Evolutionary conservation across 331 rosid species (phyloP).

Genomic region (Saraca asoca): DNA sequence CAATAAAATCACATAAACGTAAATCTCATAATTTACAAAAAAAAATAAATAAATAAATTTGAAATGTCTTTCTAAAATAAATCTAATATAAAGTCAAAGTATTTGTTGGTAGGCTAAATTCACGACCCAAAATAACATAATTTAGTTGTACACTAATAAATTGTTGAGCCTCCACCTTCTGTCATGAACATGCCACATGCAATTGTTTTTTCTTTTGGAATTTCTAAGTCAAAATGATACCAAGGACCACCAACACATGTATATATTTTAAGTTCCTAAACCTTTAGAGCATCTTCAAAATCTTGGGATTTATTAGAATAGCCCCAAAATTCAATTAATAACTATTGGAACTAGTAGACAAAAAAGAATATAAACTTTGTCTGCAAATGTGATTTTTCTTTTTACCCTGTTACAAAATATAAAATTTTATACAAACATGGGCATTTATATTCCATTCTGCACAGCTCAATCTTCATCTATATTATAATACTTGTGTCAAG

Average conservation of each 20-base stretch:
- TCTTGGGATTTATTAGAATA: not conserved
- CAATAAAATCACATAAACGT: too few relatives aligned
- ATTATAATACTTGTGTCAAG: not conserved
- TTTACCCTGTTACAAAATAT: not conserved
- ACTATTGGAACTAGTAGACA: not conserved
- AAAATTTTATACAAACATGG: not conserved
- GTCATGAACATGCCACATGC: slow-evolving; percentile 13
- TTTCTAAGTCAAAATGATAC: too few relatives aligned
- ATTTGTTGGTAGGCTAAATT: not conserved
- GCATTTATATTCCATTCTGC: not conserved
- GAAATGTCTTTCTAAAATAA: too few relatives aligned
- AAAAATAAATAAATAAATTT: too few relatives aligned
- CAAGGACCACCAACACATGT: slow-evolving; percentile 27
- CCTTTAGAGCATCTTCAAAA: not conserved
- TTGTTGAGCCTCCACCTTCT: not conserved
- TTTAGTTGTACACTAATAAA: not conserved
- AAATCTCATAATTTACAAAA: too few relatives aligned
- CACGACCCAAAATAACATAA: not conserved
- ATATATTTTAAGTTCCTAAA: not conserved
- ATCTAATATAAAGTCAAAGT: not conserved
- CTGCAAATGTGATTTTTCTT: not conserved
- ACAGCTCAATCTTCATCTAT: not conserved
- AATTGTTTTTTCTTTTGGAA: too few relatives aligned
- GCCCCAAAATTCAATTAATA: not conserved
- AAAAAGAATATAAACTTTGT: slow-evolving; percentile 9